Conservation (phyloP, 305 asterid species). For the Rubia balearica region DNA sequence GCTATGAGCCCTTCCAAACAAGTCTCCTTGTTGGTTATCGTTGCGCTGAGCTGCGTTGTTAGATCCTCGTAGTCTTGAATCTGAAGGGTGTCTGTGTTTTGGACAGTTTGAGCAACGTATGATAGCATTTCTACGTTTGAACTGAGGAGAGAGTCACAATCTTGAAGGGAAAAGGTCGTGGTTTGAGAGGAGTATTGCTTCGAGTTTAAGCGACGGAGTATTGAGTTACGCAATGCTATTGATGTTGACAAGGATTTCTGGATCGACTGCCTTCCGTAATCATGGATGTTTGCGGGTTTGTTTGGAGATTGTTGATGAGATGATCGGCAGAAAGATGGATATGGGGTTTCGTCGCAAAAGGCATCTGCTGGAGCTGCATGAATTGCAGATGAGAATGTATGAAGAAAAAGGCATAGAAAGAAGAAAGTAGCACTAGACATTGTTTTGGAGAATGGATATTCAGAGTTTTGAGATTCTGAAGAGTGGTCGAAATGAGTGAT, state of each 20-base stretch:
- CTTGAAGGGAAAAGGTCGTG: constrained; percentile 23
- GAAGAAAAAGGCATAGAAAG: not conserved
- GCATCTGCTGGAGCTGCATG: not conserved
- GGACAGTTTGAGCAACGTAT: not conserved
- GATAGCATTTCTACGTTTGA: constrained; percentile 18
- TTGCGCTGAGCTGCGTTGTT: constrained; percentile 23
- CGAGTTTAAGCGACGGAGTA: constrained; percentile 10
- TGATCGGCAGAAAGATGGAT: constrained; percentile 20
- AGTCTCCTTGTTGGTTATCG: constrained; percentile 28
- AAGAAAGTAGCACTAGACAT: not conserved
- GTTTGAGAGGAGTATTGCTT: not conserved
- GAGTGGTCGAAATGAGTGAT: not conserved
- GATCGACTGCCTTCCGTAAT: constrained; percentile 21
- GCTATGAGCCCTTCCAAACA: constrained; percentile 24
- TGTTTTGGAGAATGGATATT: not conserved
- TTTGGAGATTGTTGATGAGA: constrained; percentile 13
- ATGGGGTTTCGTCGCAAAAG: constrained; percentile 22
- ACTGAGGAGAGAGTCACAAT: constrained; percentile 23
- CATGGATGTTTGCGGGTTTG: constrained; percentile 21
- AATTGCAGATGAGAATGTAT: not conserved
- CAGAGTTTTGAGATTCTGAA: not conserved
- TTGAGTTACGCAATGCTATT: constrained; percentile 4
- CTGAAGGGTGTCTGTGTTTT: constrained; percentile 8
- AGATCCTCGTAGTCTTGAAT: constrained; percentile 14
- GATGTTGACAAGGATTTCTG: constrained; percentile 21